These are phyloP conservation scores for Plasmodium vinckei DNA, from an alignment of 169 alveolate species.

Conservation along the genomic window DNA sequence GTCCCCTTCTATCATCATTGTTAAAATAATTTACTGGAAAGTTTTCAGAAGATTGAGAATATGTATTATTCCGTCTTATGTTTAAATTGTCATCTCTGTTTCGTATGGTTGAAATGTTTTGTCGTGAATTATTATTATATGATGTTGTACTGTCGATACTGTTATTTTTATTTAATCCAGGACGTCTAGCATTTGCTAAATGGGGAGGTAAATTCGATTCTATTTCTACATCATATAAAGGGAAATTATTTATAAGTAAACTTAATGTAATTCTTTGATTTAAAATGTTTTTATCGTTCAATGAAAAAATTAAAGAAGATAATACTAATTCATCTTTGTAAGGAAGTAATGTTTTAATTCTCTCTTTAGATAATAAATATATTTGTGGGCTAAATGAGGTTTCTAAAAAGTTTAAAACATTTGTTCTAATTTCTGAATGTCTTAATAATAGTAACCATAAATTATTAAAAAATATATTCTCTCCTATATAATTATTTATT, in stretches of 20 bases:
- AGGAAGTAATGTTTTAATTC: slow-evolving; percentile 85
- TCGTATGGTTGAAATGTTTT: too few species aligned
- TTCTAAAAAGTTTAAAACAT: slow-evolving; percentile 87
- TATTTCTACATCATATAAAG: slow-evolving; percentile 73
- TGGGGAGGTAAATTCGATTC: not conserved
- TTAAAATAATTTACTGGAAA: too few species aligned
- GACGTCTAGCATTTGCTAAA: too few species aligned
- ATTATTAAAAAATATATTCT: slow-evolving; percentile 86
- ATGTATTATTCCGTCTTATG: too few species aligned
- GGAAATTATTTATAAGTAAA: slow-evolving; percentile 85
- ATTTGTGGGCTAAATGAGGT: slow-evolving; percentile 84
- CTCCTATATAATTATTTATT: slow-evolving; percentile 85
- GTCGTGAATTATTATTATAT: too few species aligned
- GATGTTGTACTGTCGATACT: not conserved
- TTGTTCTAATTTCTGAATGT: slow-evolving; percentile 84
- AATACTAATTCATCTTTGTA: slow-evolving; percentile 82
- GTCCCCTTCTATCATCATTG: too few species aligned
- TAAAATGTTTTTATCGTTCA: slow-evolving; percentile 84
- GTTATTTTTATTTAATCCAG: not conserved
- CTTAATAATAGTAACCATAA: slow-evolving; percentile 86
- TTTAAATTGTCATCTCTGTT: too few species aligned
- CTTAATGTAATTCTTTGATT: slow-evolving; percentile 84
- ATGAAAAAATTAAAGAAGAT: slow-evolving; percentile 84
- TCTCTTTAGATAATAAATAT: slow-evolving; percentile 76
- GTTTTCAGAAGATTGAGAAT: too few species aligned